Evolutionary conservation across 495 filamentous ascomycete genomes (phyloP).

Genomic region (Xylaria bambusicola): DNA sequence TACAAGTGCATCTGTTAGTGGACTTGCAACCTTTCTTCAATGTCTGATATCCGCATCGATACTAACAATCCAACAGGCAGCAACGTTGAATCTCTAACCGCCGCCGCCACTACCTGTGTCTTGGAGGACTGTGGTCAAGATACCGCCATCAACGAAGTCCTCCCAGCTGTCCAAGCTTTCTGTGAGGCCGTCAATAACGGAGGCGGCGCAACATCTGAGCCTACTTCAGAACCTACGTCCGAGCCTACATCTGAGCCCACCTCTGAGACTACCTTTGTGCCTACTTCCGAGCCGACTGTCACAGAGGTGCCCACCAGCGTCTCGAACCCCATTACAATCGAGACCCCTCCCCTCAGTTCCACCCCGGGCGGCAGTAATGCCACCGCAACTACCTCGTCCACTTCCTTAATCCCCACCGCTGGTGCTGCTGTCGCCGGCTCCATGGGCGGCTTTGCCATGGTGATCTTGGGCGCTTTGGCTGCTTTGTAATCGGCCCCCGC

Average conservation of each 20-base stretch:
- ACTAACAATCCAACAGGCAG: constrained; percentile 20
- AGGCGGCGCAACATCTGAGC: constrained; percentile 7
- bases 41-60: not conserved
- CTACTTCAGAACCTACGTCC: constrained; percentile 8
- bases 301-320: not conserved
- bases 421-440: constrained; percentile 25
- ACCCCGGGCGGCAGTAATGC: not conserved
- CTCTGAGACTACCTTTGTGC: not conserved
- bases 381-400: not conserved
- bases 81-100: constrained; percentile 35
- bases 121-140: constrained; percentile 36
- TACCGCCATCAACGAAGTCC: constrained; percentile 38
- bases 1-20: constrained; percentile 43
- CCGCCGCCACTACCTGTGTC: constrained; percentile 41
- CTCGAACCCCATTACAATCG: not conserved
- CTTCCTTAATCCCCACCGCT: constrained; percentile 20
- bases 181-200: constrained; percentile 32
- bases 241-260: not conserved
- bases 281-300: no score
- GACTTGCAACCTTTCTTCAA: not conserved
- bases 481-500: constrained; percentile 26
- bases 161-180: constrained; percentile 40
- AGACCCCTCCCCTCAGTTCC: constrained; percentile 16
- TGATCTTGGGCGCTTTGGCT: constrained; percentile 30
- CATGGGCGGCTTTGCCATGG: constrained; percentile 28